Evolutionary conservation across 768 basidiomycete genomes (phyloP), one percentile per base, ranked within the genome.

Genomic region (Hortiboletus flavorubellus): DNA sequence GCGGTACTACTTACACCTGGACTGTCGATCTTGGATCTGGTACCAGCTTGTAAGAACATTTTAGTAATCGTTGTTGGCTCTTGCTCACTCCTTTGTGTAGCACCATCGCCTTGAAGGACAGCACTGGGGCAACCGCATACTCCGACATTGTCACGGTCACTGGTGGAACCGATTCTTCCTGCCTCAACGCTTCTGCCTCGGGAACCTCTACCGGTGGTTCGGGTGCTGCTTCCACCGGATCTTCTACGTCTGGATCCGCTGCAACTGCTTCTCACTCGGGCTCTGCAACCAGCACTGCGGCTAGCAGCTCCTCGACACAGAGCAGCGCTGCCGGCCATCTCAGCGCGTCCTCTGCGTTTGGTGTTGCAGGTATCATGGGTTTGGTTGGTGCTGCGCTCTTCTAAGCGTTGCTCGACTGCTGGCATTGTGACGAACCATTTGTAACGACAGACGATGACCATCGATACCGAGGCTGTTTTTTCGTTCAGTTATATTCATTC

Each of bases 101-200:
- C 60, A 79, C 80, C n/a, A 60, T 81, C 34, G 64, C 64, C 12
- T 54, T 87, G 59, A 86, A 83, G 71, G 88, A 89, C 58, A 70
- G 68, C 63, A 80, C 80, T 14, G 88, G 88, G 15, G 15, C 65
- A 1, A 66, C 61, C 9, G 80, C 76, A 8, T 90, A 76, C 70
- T 80, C 81, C 14, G 80, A 81, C 48, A 70, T 73, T 2, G 72
- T 83, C 33, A 80, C 72, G 0, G 67, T 89, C 46, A 58, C 68
- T 50, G 2, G 65, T 5, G 71, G 80, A 30, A 45, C 63, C 11
- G 72, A 75, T 54, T 56, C 61, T 8, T 55, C 62, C 43, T 77
- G 76, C 21, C 10, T 65, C 35, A 74, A 59, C 63, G 42, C 53
- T 4, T 10, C 64, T 8, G 61, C 63, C 10, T 21, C 54, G 8